These are phyloP conservation scores for Penicillium coffeae DNA, from an alignment of 495 filamentous ascomycete genomes.

Conservation along the genomic window DNA sequence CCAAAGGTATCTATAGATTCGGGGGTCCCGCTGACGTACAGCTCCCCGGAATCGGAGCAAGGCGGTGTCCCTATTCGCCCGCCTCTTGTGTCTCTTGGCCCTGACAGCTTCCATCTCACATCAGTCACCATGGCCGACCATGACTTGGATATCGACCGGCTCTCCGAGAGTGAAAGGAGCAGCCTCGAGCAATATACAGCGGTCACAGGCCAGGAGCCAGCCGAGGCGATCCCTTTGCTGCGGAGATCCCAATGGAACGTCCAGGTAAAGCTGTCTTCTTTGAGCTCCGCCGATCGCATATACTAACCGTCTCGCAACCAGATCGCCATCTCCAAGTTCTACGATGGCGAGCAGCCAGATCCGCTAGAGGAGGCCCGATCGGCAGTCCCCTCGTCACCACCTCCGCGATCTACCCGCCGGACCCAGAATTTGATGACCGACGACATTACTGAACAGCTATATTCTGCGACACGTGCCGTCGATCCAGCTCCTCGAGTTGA, in stretches of 20 bases:
- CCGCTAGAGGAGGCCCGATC: conserved; percentile 72
- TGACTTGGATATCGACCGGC: conserved; percentile 59
- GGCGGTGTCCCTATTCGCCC: conserved; percentile 14
- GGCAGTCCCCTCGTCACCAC: conserved; percentile 53
- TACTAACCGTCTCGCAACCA: conserved; percentile 30
- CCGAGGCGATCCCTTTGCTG: conserved; percentile 75
- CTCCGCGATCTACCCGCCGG: conserved; percentile 53
- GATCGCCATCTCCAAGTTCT: conserved; percentile 96
- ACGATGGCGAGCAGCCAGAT: conserved; percentile 88
- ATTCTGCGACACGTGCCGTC: conserved; percentile 23
- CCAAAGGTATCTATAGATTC: neutral
- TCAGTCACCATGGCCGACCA: conserved; percentile 36
- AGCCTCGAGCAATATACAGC: conserved; percentile 83
- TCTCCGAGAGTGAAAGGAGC: conserved; percentile 70
- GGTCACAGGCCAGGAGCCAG: conserved; percentile 77
- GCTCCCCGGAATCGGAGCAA: no score
- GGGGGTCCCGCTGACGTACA: conserved; percentile 1
- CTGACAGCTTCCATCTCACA: conserved; percentile 9
- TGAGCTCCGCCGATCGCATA: conserved; percentile 2
- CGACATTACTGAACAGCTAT: conserved; percentile 51
- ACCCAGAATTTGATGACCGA: conserved; percentile 54
- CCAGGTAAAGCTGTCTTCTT: conserved; percentile 52
- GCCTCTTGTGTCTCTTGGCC: conserved; percentile 17
- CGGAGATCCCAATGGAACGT: conserved; percentile 94
- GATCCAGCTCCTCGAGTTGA: conserved; percentile 74